Evolutionary conservation across 805 yeast species (phyloP).

Genomic region (Alloascoidea hylecoeti): DNA sequence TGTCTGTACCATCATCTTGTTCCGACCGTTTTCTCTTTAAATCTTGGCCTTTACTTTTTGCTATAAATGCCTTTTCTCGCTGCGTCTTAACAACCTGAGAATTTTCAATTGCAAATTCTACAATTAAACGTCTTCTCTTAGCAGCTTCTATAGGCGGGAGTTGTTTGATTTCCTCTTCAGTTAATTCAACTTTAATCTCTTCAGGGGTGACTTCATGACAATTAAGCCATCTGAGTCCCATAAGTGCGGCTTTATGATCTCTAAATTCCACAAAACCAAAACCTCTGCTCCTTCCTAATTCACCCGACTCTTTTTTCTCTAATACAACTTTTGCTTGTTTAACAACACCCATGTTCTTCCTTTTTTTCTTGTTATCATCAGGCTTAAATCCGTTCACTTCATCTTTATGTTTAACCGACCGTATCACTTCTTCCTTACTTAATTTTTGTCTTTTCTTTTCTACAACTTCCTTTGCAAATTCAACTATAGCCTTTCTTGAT

Average conservation of each 20-base stretch:
- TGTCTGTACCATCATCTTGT: conserved; percentile 3
- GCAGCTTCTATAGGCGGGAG: conserved; percentile 12
- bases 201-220: conserved; percentile 70
- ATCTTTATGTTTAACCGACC: conserved; percentile 62
- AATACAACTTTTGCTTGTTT: conserved; percentile 85
- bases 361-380: conserved; percentile 36
- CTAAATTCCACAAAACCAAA: conserved; percentile 90
- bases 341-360: conserved; percentile 79
- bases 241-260: conserved; percentile 84
- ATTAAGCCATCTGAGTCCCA: conserved; percentile 95
- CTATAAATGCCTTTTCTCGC: conserved; percentile 29
- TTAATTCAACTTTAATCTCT: conserved; percentile 60
- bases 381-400: conserved; percentile 13
- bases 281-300: conserved; percentile 85
- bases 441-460: conserved; percentile 66
- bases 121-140: conserved; percentile 66
- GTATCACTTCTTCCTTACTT: conserved; percentile 72
- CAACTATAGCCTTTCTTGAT: conserved; percentile 89
- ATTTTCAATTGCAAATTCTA: conserved; percentile 91
- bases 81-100: conserved; percentile 90
- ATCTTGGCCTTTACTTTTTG: conserved; percentile 6
- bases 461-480: conserved; percentile 83
- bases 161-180: conserved; percentile 37
- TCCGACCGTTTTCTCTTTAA: conserved; percentile 5
- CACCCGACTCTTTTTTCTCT: conserved; percentile 85